Conservation (phyloP, 257 asterid species). For the Mitragyna speciosa region DNA sequence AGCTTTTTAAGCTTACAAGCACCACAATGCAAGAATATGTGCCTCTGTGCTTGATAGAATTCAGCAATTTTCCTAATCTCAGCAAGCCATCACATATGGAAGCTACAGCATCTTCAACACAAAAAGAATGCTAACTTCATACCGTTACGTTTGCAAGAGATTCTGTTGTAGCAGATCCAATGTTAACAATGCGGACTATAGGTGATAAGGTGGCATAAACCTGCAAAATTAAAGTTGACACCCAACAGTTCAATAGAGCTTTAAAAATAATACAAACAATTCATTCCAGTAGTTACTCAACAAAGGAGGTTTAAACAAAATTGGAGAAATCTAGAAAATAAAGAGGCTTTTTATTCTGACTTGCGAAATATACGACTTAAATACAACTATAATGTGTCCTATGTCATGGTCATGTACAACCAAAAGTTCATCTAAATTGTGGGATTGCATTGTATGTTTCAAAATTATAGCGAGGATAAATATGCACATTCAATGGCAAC, state of each 20-base stretch:
- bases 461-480: not conserved
- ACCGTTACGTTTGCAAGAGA: constrained; percentile 81
- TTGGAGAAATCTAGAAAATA: not conserved
- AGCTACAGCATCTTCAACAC: not conserved
- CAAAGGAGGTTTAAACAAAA: not conserved
- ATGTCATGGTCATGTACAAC: not conserved
- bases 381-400: not conserved
- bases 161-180: constrained; percentile 60
- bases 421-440: not conserved
- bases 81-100: constrained; percentile 2
- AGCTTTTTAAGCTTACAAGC: not conserved
- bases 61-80: not conserved
- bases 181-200: constrained; percentile 54
- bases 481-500: not conserved
- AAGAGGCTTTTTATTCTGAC: not conserved
- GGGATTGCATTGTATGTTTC: not conserved
- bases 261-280: not conserved
- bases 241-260: not conserved
- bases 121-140: constrained; percentile 24
- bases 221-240: constrained; percentile 41
- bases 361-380: not conserved
- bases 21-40: not conserved
- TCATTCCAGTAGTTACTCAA: not conserved
- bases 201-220: constrained; percentile 87
- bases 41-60: not conserved